Evolutionary conservation across 116 monocot species (phyloP).

Genomic region (Dioscorea cayenensis): DNA sequence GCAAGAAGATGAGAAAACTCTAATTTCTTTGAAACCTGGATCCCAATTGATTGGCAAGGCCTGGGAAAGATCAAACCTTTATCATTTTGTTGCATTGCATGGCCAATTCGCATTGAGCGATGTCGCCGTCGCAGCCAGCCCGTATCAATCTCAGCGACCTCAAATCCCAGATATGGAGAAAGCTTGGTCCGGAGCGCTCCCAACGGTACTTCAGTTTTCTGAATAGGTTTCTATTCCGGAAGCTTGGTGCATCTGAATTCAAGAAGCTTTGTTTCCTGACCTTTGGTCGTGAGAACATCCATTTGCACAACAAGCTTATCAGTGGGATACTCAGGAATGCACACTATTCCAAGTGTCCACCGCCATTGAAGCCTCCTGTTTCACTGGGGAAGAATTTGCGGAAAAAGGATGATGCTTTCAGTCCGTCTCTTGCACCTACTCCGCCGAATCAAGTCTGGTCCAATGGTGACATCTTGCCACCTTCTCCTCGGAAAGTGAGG

Average conservation of each 20-base stretch:
- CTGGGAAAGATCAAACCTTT: background rate
- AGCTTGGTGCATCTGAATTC: conserved; percentile 57
- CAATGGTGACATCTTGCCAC: conserved; percentile 47
- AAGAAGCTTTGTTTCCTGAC: conserved; percentile 44
- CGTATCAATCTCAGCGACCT: conserved; percentile 65
- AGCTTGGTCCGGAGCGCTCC: conserved; percentile 54
- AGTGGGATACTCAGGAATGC: conserved; percentile 67
- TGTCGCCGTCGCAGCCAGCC: conserved; percentile 15
- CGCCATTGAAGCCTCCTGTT: background rate
- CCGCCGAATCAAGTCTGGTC: conserved; percentile 15
- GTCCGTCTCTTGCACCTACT: background rate
- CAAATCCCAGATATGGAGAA: conserved; percentile 48
- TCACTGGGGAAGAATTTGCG: conserved; percentile 1
- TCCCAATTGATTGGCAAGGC: background rate
- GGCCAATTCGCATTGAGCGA: conserved; percentile 26
- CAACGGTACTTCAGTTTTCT: conserved; percentile 50
- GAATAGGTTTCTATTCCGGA: conserved; percentile 46
- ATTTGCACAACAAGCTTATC: conserved; percentile 76
- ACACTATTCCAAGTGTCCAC: conserved; percentile 36
- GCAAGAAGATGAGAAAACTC: conserved; percentile 13
- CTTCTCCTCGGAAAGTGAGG: conserved; percentile 26
- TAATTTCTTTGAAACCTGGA: conserved; percentile 1
- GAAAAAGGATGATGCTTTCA: background rate
- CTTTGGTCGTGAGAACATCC: conserved; percentile 64
- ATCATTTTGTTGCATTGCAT: conserved; percentile 8